These are phyloP conservation scores for Umbilicaria muhlenbergii DNA, from an alignment of 495 filamentous ascomycete species.

Conservation along the genomic window DNA sequence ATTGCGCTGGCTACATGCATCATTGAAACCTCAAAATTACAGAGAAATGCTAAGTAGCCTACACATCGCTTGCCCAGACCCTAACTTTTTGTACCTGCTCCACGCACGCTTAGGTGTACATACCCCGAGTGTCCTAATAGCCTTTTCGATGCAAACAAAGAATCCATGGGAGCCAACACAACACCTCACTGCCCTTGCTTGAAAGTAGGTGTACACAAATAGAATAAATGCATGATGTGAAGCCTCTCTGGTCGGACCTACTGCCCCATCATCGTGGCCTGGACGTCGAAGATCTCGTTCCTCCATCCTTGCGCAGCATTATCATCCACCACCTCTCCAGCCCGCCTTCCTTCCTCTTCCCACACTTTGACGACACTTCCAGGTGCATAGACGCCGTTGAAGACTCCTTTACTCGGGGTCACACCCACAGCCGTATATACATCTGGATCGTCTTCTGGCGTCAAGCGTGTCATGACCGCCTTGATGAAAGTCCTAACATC, in stretches of 20 bases:
- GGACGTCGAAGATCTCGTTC: slow-evolving; percentile 72
- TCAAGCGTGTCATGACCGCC: slow-evolving; percentile 60
- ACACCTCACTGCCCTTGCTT: too few relatives aligned
- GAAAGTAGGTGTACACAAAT: too few relatives aligned
- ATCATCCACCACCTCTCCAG: slow-evolving; percentile 43
- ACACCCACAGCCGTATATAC: slow-evolving; percentile 56
- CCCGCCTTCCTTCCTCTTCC: slow-evolving; percentile 60
- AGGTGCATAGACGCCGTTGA: slow-evolving; percentile 72
- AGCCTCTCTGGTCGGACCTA: background rate
- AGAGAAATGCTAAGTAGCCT: too few relatives aligned
- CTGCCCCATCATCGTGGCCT: slow-evolving; percentile 12
- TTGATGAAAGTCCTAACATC: slow-evolving; percentile 68
- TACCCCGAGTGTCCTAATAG: too few relatives aligned
- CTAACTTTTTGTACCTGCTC: too few relatives aligned
- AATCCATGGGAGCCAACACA: too few relatives aligned
- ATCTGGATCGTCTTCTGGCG: slow-evolving; percentile 55
- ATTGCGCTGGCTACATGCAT: too few relatives aligned
- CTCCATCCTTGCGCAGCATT: slow-evolving; percentile 51
- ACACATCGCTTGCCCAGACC: too few relatives aligned
- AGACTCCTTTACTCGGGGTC: slow-evolving; percentile 48
- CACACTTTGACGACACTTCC: slow-evolving; percentile 77
- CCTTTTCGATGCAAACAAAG: too few relatives aligned
- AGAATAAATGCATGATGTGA: too few relatives aligned
- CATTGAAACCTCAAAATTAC: too few relatives aligned
- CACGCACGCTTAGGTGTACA: too few relatives aligned